Evolutionary conservation across 78 protist species (phyloP).

Genomic region (Goniomonas avonlea): DNA sequence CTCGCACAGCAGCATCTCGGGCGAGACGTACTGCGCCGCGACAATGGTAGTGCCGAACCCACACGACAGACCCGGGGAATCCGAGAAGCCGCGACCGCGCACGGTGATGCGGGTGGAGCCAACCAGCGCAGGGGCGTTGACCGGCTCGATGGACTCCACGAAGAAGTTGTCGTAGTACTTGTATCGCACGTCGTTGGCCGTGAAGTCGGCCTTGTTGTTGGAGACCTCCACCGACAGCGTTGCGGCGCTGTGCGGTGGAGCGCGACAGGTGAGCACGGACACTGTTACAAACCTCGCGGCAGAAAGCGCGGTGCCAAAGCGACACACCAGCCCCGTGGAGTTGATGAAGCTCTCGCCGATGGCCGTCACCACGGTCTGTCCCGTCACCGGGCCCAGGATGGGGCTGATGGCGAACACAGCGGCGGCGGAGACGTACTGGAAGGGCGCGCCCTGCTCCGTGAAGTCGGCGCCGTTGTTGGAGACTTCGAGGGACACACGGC

Average conservation of each 20-base stretch:
- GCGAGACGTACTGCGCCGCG: neutral
- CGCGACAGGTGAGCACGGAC: neutral
- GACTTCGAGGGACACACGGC: neutral
- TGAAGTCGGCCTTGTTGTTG: neutral
- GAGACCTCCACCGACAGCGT: neutral
- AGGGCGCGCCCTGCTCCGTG: neutral
- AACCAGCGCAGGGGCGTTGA: neutral
- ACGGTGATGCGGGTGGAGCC: neutral
- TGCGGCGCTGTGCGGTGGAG: neutral
- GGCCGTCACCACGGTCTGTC: neutral
- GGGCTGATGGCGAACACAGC: neutral
- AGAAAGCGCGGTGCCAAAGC: neutral
- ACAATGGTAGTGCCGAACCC: neutral
- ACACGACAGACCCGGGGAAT: neutral
- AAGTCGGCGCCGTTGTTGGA: neutral
- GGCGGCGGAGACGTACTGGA: neutral
- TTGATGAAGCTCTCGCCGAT: neutral
- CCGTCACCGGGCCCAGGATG: neutral
- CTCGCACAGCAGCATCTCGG: neutral
- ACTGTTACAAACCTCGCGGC: neutral
- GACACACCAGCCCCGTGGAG: neutral
- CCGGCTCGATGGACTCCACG: neutral
- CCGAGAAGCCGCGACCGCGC: neutral
- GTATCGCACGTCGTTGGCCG: neutral
- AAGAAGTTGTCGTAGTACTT: neutral